Conservation (phyloP, 2,329 filamentous ascomycete genomes). For the Aspergillus unguis region DNA sequence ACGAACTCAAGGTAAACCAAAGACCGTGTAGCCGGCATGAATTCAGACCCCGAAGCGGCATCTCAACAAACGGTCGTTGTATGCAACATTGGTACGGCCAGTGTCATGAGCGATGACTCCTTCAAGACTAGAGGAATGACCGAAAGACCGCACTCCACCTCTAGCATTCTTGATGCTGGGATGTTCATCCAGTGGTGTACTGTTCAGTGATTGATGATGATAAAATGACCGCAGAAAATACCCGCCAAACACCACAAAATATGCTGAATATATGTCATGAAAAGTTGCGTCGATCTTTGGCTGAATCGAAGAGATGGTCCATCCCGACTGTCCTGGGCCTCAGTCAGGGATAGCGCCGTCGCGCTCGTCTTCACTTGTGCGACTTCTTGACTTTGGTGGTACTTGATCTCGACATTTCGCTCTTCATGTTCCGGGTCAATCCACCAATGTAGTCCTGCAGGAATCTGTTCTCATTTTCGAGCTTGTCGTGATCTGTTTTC, state of each 20-base stretch:
- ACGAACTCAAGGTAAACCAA: conserved; percentile 6
- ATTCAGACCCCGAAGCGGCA: conserved; percentile 15
- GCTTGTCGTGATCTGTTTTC: conserved; percentile 90
- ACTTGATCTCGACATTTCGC: conserved; percentile 54
- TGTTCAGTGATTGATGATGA: neutral
- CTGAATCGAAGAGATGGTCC: conserved; percentile 15
- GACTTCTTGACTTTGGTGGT: conserved; percentile 51
- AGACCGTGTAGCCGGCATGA: conserved; percentile 13
- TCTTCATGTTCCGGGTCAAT: conserved; percentile 71
- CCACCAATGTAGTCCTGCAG: conserved; percentile 97
- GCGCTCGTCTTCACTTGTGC: conserved; percentile 31
- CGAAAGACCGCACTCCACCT: neutral
- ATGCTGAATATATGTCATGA: conserved; percentile 4
- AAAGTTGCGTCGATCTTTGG: conserved; percentile 13
- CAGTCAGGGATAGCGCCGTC: conserved; percentile 1
- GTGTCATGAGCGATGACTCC: neutral
- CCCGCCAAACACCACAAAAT: conserved; percentile 3
- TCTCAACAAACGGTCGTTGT: neutral
- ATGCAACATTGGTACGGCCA: neutral
- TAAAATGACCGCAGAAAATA: conserved; percentile 13
- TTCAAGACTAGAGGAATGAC: too few relatives aligned
- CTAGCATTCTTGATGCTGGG: neutral
- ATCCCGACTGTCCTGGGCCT: conserved; percentile 14
- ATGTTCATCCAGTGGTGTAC: conserved; percentile 3
- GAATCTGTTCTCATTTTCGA: conserved; percentile 96